Evolutionary conservation across 495 filamentous ascomycete species (phyloP).

Genomic region (Penicillium goetzii): DNA sequence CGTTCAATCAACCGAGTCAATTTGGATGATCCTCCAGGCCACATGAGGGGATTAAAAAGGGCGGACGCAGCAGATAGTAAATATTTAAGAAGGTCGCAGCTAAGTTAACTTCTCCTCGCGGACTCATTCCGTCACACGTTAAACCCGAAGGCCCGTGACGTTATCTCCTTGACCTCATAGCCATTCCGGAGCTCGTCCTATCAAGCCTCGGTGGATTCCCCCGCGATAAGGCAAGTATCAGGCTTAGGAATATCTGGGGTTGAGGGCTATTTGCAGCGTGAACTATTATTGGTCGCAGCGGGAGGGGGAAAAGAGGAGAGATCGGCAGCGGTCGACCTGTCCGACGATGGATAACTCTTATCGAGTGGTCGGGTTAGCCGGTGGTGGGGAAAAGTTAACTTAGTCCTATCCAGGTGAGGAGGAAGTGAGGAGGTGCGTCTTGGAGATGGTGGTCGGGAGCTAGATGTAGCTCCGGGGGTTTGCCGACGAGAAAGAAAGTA

Average conservation of each 20-base stretch:
- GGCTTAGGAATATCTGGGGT: slow-evolving; percentile 28
- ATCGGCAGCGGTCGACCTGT: slow-evolving; percentile 22
- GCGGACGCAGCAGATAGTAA: not conserved
- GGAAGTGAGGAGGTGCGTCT: not conserved
- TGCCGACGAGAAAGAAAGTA: not conserved
- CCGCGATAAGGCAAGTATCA: slow-evolving; percentile 26
- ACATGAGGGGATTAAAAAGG: not conserved
- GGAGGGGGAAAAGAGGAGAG: slow-evolving; percentile 29
- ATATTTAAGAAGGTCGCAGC: not conserved
- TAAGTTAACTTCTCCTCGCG: not conserved
- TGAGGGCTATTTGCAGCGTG: not conserved
- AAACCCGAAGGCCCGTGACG: not conserved
- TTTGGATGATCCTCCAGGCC: not conserved
- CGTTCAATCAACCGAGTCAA: not conserved
- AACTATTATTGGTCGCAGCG: slow-evolving; percentile 18
- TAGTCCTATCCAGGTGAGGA: not conserved
- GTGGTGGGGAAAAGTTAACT: not conserved
- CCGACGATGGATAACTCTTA: slow-evolving; percentile 4
- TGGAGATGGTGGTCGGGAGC: not conserved
- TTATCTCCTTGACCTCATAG: slow-evolving; percentile 11
- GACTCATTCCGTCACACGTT: not conserved
- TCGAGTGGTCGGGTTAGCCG: not conserved
- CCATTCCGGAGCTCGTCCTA: slow-evolving; percentile 15
- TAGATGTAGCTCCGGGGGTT: slow-evolving; percentile 3
- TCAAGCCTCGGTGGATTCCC: slow-evolving; percentile 27